Base-by-base conservation (phyloP, 2,329 filamentous ascomycete species). In the Botrytis cinerea region DNA sequence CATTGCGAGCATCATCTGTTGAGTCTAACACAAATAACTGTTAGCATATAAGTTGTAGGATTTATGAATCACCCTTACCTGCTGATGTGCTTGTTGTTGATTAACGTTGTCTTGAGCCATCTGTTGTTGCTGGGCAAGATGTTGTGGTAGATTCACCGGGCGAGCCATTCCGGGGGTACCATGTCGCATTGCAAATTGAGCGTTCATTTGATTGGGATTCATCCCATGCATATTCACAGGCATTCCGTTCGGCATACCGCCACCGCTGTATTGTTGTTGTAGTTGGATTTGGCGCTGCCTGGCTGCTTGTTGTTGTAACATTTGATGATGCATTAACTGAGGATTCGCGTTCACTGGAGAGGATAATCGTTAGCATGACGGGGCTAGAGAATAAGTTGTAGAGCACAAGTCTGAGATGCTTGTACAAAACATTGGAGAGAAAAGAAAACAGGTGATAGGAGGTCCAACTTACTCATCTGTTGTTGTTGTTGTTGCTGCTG, bases 161-260 rank as follows among this genome's bases (percentile, higher is more conserved):
- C 82, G 81, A 63, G 85, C 82, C 74, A 84, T 81, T 32, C 68
- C 57, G 22, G 79, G 78, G 66, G 78, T 76, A 70, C 83, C 82
- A 75, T 87, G 83, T 78, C 89, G 84, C 62, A 86, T 85, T 63
- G 86, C 83, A 48, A 87, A 81, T 78, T 89, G 87, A 77, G 82
- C 82, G 64, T 82, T 87, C 79, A 89, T 85, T 74, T 83, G 78
- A 81, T 77, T 85, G 46, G 70, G 67, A 22, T 69, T 73, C 66
- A 68, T 68, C 35, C 35, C 66, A 68, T 68, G 69, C 57, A 71
- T 63, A n/a, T 46, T 63, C 43, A 68, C 54, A 22, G 66, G 66
- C 81, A 90, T 87, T 5, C 84, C 85, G 80, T 90, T 87, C 51
- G 84, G 86, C 81, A 90, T 87, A 5, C 84, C 85, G 75, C 86